Base-by-base conservation (phyloP, 2,329 filamentous ascomycete species). In the Neopestalotiopsis clavispora region DNA sequence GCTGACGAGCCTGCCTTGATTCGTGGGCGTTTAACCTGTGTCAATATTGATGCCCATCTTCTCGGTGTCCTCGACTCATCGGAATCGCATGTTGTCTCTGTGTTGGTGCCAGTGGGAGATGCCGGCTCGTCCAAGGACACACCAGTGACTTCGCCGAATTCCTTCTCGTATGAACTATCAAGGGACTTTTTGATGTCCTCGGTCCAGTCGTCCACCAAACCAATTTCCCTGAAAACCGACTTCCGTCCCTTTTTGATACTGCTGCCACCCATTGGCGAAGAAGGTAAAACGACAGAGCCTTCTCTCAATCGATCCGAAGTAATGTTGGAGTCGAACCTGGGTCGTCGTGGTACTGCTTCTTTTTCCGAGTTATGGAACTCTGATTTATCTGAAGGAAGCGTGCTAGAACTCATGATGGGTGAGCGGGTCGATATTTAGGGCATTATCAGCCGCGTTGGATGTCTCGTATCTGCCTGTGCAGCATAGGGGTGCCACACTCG, bases 241-340 rank as follows among this genome's bases (percentile, higher is more conserved):
- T 79, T 83, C 63, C 86, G 81, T 57, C 82, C 84, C 74, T 86
- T 87, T 70, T 78, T 80, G 62, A 87, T 83, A 68, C 83, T 86
- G 72, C 79, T 79, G n/a, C 45, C 45, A 23, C 59, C 59, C 59
- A 62, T 62, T 62, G 59, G 59, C 30, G 59, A 38, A 9, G 59
- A n/a, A 1, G 59, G 59, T 40, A 40, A 13, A 20, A 38, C 59
- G 56, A 73, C 73, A n/a, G 81, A 81, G 69, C 82, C 79, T 74
- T 87, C 85, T 71, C 85, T 82, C 49, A 88, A 77, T 57, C 86
- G 84, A 74, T 88, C 84, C 67, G 84, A 82, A 2, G 86, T 88
- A 68, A 81, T 75, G 66, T 82, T 81, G 1, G 85, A 84, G 77
- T 87, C 85, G 76, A 88, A 87, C 59, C 75, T 79, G 40, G 86